Evolutionary conservation across 768 basidiomycete genomes (phyloP).

Genomic region (Phallus indusiatus): DNA sequence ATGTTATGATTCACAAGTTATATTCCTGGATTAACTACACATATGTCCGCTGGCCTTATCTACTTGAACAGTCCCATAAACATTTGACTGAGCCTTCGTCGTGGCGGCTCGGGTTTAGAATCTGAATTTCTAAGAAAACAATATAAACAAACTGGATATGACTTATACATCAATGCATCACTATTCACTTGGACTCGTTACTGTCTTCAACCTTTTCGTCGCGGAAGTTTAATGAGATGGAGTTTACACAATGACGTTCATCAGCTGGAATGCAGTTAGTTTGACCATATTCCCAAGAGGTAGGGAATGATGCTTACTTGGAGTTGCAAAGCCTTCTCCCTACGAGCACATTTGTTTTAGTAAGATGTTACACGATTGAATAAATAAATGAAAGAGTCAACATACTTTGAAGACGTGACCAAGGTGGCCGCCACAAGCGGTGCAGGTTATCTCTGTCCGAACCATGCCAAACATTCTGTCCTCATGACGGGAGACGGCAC

Average conservation of each 20-base stretch:
- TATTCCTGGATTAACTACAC: neutral
- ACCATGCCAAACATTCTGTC: slow-evolving; percentile 58
- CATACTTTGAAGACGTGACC: slow-evolving; percentile 81
- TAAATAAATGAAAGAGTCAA: neutral
- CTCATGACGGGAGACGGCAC: slow-evolving; percentile 72
- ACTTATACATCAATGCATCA: neutral
- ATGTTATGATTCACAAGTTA: neutral
- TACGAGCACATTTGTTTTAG: neutral
- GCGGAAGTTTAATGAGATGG: slow-evolving; percentile 70
- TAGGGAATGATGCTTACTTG: slow-evolving; percentile 41
- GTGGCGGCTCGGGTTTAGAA: neutral
- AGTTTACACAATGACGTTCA: slow-evolving; percentile 87
- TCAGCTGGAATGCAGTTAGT: slow-evolving; percentile 37
- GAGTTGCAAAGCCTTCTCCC: slow-evolving; percentile 74
- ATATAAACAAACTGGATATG: neutral
- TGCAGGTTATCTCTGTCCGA: slow-evolving; percentile 81
- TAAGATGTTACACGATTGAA: neutral
- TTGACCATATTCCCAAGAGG: neutral
- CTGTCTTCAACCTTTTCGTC: slow-evolving; percentile 29
- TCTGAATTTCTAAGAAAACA: neutral
- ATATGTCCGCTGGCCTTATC: neutral
- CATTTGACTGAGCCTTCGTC: neutral
- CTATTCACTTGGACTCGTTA: slow-evolving; percentile 11
- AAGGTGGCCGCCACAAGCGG: slow-evolving; percentile 87
- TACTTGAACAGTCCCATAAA: neutral